A percentile compares a stretch with the other conserved stretches of the same genome.
phyloP scores from a whole-genome alignment of 208 protist genomes.

The Trypanosoma cruzi region DNA sequence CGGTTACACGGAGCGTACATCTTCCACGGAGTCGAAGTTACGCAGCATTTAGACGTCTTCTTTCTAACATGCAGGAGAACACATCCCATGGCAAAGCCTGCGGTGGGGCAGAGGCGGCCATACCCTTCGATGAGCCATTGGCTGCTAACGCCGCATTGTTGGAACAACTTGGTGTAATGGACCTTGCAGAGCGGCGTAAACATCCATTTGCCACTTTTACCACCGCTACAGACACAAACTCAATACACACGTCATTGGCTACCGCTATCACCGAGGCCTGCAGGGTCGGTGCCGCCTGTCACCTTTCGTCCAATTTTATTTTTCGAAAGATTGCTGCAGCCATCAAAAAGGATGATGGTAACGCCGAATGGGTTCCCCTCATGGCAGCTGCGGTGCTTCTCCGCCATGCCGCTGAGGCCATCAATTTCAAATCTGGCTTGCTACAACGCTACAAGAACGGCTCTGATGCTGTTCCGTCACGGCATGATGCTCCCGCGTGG shows the following conservation, averaged over 20 bases:
- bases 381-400: slow-evolving; percentile 8
- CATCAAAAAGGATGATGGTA: neutral
- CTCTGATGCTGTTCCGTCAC: neutral
- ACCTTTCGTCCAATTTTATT: slow-evolving; percentile 13
- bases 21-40: neutral
- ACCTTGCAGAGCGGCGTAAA: slow-evolving; percentile 8
- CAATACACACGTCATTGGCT: neutral
- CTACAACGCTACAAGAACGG: slow-evolving; percentile 9
- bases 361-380: neutral
- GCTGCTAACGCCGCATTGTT: slow-evolving; percentile 7
- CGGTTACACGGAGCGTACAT: neutral
- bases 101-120: neutral
- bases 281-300: slow-evolving; percentile 15
- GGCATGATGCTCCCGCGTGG: neutral
- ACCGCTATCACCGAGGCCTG: slow-evolving; percentile 21
- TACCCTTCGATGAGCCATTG: slow-evolving; percentile 18
- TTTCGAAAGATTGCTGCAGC: slow-evolving; percentile 16
- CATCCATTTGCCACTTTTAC: neutral
- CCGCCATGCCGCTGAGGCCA: slow-evolving; percentile 4
- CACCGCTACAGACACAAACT: neutral
- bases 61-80: slow-evolving; percentile 1
- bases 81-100: too few relatives aligned
- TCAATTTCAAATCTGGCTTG: neutral
- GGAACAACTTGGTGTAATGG: slow-evolving; percentile 27
- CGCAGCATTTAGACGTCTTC: slow-evolving; percentile 9